Evolutionary conservation across 1,284 basidiomycete species (phyloP), one percentile per base, ranked within the genome.

Genomic region (Pseudozyma pruni): DNA sequence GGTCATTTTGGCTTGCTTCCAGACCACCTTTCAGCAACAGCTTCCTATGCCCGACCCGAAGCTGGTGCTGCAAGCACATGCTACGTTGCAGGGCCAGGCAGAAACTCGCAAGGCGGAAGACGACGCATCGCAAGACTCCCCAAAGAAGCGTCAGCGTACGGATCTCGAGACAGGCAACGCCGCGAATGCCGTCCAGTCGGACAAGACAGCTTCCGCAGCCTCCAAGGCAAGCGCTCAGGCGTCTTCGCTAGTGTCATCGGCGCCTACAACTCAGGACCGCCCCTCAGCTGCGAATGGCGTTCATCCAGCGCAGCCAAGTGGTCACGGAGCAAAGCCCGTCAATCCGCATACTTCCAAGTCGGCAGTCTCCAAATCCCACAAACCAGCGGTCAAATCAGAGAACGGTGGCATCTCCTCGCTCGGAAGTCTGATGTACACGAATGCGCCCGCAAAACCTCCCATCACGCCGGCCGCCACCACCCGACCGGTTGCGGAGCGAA

Each of bases 1-100:
- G 86, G 85, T 85, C 68, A 81, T 84, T 11, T 83, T 85, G 38
- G 83, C 84, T 3, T 85, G 83, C 66, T 85, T 84, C 67, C 81
- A 84, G 70, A 85, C 83, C 35, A 83, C 77, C 0, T 75, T 62
- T 41, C 74, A 75, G 51, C 71, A 76, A 35, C 49, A 47, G 8
- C 41, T 76, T n/a, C 58, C 68, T 13, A 25, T 51, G 19, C 52
- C 66, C 3, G 67, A 73, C 43, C 52, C 61, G 3, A 53, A 59
- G 35, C 50, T 67, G 11, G 48, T 59, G 2, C 29, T 54, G 42
- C 72, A 64, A 27, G 52, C 67, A 19, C 27, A 29, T 6, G 32
- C 53, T 2, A 45, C 38, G 11, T n/a, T 60, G 16, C 54, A 62
- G 38, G 42, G 51, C 16, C 58, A 57, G 33, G 38, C 54, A 8